A percentile compares a stretch with the other conserved stretches of the same genome.
phyloP scores from a whole-genome alignment of 2,329 filamentous ascomycete species.

The Xylariaceae sp. region DNA sequence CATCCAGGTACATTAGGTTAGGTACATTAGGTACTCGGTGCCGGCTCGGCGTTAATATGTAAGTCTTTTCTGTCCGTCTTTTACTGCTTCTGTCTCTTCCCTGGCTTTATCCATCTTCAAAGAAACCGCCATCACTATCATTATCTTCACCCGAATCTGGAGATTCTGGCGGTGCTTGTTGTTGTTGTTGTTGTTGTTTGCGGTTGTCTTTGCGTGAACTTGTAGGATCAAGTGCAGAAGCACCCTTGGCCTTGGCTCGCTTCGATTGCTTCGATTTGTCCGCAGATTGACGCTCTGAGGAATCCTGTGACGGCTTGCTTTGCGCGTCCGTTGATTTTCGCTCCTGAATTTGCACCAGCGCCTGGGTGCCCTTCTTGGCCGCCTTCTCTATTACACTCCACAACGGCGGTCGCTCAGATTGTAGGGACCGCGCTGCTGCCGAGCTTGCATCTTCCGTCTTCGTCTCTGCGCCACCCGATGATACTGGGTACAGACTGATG shows the following conservation, averaged over 20 bases:
- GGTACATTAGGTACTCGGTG: background rate
- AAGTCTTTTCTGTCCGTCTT: slow-evolving; percentile 15
- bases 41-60: background rate
- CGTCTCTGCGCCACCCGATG: slow-evolving; percentile 34
- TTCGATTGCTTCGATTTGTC: slow-evolving; percentile 8
- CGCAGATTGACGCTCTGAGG: slow-evolving; percentile 13
- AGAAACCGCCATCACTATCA: slow-evolving; percentile 54
- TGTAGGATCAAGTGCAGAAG: slow-evolving; percentile 10
- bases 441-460: slow-evolving; percentile 38
- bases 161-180: slow-evolving; percentile 31
- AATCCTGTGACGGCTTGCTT: slow-evolving; percentile 9
- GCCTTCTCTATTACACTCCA: slow-evolving; percentile 63
- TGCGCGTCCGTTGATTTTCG: slow-evolving; percentile 22
- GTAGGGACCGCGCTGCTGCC: slow-evolving; percentile 38
- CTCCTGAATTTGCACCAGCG: slow-evolving; percentile 28
- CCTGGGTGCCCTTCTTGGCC: slow-evolving; percentile 37
- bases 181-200: slow-evolving; percentile 35
- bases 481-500: slow-evolving; percentile 54
- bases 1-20: background rate
- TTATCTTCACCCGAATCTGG: slow-evolving; percentile 34
- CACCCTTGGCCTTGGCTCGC: slow-evolving; percentile 15
- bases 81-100: background rate
- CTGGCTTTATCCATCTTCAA: slow-evolving; percentile 36
- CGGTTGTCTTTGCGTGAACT: slow-evolving; percentile 25
- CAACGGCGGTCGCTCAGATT: slow-evolving; percentile 51